These are phyloP conservation scores for Macrophomina tecta DNA, from an alignment of 2,329 filamentous ascomycete genomes.

Conservation along the genomic window DNA sequence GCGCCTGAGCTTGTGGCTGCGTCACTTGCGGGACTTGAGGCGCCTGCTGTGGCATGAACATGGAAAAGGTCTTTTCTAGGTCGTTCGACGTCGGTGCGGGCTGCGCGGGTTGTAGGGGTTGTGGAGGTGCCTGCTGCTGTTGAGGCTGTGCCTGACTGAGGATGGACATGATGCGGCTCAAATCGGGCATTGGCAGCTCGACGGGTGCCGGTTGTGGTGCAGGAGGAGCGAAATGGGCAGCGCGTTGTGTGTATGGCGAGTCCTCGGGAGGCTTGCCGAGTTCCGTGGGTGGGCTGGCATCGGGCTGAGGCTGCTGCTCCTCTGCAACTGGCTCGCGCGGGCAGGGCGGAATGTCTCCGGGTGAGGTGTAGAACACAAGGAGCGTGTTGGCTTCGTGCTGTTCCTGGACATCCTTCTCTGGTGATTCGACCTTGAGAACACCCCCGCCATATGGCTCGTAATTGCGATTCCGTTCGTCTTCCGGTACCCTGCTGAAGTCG, in stretches of 20 bases:
- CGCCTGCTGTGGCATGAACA: slow-evolving; percentile 29
- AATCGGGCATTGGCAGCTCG: slow-evolving; percentile 10
- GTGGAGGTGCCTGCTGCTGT: slow-evolving; percentile 31
- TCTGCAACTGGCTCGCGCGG: slow-evolving; percentile 52
- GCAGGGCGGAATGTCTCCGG: slow-evolving; percentile 53
- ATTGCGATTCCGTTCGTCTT: slow-evolving; percentile 51
- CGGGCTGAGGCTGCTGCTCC: slow-evolving; percentile 32
- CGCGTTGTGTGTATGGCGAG: slow-evolving; percentile 33
- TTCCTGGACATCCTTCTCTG: slow-evolving; percentile 52
- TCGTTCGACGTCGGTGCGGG: slow-evolving; percentile 29
- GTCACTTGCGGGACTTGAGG: slow-evolving; percentile 19
- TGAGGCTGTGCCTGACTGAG: slow-evolving; percentile 29
- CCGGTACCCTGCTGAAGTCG: slow-evolving; percentile 51
- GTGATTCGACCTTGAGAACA: slow-evolving; percentile 44
- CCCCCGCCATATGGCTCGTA: slow-evolving; percentile 55
- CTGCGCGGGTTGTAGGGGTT: slow-evolving; percentile 28
- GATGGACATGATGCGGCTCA: slow-evolving; percentile 23
- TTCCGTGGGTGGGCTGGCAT: slow-evolving; percentile 34
- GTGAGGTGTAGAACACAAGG: slow-evolving; percentile 53
- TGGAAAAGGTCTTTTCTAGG: slow-evolving; percentile 28
- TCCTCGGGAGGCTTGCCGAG: slow-evolving; percentile 47
- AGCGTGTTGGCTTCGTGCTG: slow-evolving; percentile 54
- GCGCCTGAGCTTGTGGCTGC: slow-evolving; percentile 31
- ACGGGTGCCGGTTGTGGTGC: not conserved
- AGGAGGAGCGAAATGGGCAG: slow-evolving; percentile 33